Percentiles rank a stretch among this genome's conserved stretches.
These are phyloP conservation scores for Colletotrichum spaethianum DNA, from an alignment of 2,329 filamentous ascomycete genomes.

Conservation along the genomic window DNA sequence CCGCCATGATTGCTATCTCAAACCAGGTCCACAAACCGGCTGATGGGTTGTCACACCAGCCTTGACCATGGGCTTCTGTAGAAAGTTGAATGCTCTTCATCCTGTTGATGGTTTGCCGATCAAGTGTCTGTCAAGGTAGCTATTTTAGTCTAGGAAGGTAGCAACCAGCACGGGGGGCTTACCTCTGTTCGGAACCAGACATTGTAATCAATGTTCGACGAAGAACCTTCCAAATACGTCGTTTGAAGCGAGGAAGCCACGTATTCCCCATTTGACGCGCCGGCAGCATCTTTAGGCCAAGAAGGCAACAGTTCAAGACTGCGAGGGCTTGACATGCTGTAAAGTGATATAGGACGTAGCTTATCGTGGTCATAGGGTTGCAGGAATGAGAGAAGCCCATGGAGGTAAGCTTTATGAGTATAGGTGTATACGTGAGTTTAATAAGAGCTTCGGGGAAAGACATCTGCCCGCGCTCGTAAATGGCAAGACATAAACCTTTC, in stretches of 20 bases:
- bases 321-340: neutral
- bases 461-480: neutral
- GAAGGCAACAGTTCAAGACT: neutral
- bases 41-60: neutral
- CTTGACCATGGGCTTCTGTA: neutral
- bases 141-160: neutral
- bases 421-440: neutral
- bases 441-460: neutral
- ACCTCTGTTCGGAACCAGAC: neutral
- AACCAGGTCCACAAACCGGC: neutral
- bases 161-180: neutral
- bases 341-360: neutral
- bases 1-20: neutral
- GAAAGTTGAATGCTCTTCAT: neutral
- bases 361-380: neutral
- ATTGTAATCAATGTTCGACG: neutral
- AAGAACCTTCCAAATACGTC: fast-evolving
- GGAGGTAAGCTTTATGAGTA: neutral
- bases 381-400: neutral
- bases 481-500: neutral
- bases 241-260: neutral
- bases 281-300: neutral
- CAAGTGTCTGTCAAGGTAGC: neutral
- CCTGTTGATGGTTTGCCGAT: neutral
- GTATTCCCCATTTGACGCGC: neutral